Percentiles rank a stretch among this genome's conserved stretches.
These are phyloP conservation scores for Carnegiea gigantea DNA, from an alignment of 179 eudicot genomes.

Conservation along the genomic window DNA sequence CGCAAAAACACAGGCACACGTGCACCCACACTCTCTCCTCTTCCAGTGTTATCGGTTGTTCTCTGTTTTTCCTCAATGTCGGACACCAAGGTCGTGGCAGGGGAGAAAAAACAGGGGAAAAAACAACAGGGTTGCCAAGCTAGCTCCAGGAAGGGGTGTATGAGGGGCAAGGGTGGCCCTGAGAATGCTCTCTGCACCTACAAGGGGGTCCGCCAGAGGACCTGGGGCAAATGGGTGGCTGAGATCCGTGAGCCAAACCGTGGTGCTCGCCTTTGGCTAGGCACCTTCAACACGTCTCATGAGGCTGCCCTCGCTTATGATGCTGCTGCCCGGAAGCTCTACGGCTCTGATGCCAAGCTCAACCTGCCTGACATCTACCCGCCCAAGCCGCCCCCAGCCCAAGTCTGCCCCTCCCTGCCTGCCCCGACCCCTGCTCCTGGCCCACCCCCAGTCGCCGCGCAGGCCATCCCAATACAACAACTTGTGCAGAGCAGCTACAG, in stretches of 20 bases:
- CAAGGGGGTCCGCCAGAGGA: conserved; percentile 94
- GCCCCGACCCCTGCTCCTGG: background rate
- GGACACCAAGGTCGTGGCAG: conserved; percentile 28
- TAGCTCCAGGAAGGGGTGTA: conserved; percentile 85
- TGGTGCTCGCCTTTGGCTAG: conserved; percentile 92
- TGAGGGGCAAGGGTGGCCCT: conserved; percentile 97
- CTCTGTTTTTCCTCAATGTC: conserved; percentile 30
- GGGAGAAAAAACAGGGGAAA: conserved; percentile 33
- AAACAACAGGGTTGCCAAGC: conserved; percentile 37
- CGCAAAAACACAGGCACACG: background rate
- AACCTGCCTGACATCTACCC: conserved; percentile 61
- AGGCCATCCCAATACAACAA: background rate
- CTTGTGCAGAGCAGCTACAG: background rate
- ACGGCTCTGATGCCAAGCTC: conserved; percentile 75
- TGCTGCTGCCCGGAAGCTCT: conserved; percentile 72
- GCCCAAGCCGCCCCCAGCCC: background rate
- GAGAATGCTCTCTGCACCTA: conserved; percentile 81
- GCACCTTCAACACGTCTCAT: conserved; percentile 73
- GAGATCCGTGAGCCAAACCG: conserved; percentile 96
- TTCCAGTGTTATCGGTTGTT: background rate
- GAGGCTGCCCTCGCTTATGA: conserved; percentile 94
- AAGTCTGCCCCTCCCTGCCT: background rate
- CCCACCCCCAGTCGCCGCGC: background rate
- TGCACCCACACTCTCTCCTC: conserved; percentile 1
- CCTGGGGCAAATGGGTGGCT: conserved; percentile 99